Base-by-base conservation (phyloP, 495 filamentous ascomycete genomes). In the Hypoxylon trugodes region DNA sequence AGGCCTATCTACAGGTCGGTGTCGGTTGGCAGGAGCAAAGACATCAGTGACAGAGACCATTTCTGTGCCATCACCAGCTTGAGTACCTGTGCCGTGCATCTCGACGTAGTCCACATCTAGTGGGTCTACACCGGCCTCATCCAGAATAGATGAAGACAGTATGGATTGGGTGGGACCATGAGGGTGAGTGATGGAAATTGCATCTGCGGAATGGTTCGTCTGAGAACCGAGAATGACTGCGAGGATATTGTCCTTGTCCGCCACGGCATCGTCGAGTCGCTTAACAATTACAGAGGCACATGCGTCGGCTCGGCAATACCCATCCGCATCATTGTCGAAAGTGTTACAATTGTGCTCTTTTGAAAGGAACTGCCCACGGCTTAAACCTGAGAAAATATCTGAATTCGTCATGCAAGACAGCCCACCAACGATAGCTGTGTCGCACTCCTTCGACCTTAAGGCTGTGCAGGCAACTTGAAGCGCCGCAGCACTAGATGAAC, bases 71-170 rank as follows among this genome's bases (percentile, higher is more conserved):
- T 96, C 91, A 7, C 91, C 91, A 15, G 89, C 90, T 69, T 92
- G 90, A 0, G 91, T 94, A 6, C 91, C 91, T 0, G 91, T 95
- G n/a, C 91, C 91, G 70, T 96, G 91, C 86, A 93, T 92, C 70
- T 96, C 91, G 10, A 95, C 85, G 61, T 94, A 95, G 75, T 87
- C 87, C 16, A 94, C 76, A 42, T 93, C 87, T 48, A 84, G 83
- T 2, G 91, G 88, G 51, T 91, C 85, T 4, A 90, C 80, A 33
- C 89, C 84, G 7, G 89, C 87, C 30, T 89, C 81, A 38, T 87
- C 82, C 10, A 93, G 78, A 33, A 94, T 82, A 21, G 86, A 79
- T 12, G 80, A 76, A 58, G 89, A 93, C n/a, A 94, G 78, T 8
- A 82, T 73, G 5, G 87, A 83, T 69, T 96, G 91, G 0, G 89